Conservation (phyloP, 129 eudicot genomes). For the sunflower (Helianthus annuus) region DNA sequence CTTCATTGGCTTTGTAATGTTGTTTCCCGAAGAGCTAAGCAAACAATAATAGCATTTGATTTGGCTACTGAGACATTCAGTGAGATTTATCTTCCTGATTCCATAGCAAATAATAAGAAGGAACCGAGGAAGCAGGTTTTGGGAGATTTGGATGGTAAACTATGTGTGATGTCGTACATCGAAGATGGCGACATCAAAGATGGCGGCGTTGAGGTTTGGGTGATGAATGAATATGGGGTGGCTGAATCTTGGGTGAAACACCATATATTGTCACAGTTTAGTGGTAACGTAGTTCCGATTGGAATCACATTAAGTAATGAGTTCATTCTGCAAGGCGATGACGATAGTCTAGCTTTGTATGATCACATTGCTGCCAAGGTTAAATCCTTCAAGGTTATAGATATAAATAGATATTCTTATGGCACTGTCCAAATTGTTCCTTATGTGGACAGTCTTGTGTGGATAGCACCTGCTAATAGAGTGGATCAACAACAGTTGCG, state of each 20-base stretch:
- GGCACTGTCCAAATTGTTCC: neutral
- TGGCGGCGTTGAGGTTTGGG: neutral
- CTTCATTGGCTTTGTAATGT: conserved; percentile 7
- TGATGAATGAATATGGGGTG: neutral
- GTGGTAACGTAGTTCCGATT: neutral
- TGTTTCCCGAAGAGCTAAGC: neutral
- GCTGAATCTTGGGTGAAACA: neutral
- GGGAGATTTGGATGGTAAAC: neutral
- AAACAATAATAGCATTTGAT: neutral
- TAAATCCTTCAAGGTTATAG: neutral
- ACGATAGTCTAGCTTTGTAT: neutral
- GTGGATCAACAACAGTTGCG: no score
- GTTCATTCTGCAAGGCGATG: neutral
- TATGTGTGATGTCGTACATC: neutral
- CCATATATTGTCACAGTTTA: neutral
- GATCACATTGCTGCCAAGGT: neutral
- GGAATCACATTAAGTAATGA: conserved; percentile 7
- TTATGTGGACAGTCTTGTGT: no score
- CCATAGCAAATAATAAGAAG: no score
- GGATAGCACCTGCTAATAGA: no score
- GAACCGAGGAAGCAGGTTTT: neutral
- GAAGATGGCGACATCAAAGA: no score
- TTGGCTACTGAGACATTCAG: neutral
- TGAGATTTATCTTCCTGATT: neutral
- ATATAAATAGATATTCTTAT: no score